Evolutionary conservation across 179 eudicot genomes (phyloP).

Genomic region (Monotropa hypopitys): DNA sequence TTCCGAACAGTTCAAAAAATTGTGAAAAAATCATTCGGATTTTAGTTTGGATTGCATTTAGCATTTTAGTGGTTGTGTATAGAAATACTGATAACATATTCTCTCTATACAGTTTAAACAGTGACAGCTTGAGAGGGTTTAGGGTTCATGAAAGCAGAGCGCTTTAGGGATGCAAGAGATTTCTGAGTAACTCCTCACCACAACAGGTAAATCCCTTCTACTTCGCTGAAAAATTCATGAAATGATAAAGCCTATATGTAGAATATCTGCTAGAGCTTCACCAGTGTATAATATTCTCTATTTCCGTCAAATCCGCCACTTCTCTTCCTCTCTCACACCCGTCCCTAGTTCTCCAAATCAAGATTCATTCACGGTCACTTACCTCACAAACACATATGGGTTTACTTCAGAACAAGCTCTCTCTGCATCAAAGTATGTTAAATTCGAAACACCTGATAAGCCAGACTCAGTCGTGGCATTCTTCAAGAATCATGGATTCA

Average conservation of each 20-base stretch:
- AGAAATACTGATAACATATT: no score
- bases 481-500: slow-evolving; percentile 20
- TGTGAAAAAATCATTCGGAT: no score
- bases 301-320: background rate
- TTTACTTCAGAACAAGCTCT: slow-evolving; percentile 20
- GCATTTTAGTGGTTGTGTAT: no score
- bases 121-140: background rate
- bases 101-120: background rate
- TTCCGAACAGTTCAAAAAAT: no score
- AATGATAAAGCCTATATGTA: background rate
- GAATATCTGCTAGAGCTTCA: background rate
- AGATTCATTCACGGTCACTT: slow-evolving; percentile 10
- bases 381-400: slow-evolving; percentile 27
- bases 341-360: background rate
- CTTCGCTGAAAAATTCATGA: background rate
- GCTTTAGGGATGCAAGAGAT: background rate
- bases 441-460: slow-evolving; percentile 7
- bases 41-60: no score
- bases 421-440: slow-evolving; percentile 11
- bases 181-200: background rate
- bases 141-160: background rate
- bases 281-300: background rate
- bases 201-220: background rate
- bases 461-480: slow-evolving; percentile 16
- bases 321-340: background rate